Evolutionary conservation across 139 green algal species (phyloP), one percentile per base, ranked within the genome.

Genomic region (Mesotaenium endlicherianum): DNA sequence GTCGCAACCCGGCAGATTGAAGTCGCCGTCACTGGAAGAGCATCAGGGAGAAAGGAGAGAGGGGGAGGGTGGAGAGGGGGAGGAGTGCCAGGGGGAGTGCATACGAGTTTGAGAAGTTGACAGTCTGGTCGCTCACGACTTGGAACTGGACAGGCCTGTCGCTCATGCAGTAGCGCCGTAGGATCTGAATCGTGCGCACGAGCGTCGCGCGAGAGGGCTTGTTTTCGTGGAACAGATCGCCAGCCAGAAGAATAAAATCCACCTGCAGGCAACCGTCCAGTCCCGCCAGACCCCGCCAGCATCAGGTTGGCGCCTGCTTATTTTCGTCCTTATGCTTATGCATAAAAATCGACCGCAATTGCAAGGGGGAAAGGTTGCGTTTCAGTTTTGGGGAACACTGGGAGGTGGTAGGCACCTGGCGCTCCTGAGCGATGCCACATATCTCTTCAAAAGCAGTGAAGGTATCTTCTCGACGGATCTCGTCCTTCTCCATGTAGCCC

Each of bases 211-310:
- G 87, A 1, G 88, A 93, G 30, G 95, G 95, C 88, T 97, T 97
- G 91, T 98, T 98, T 75, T 98, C 95, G 83, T 99, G 95, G 87
- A 99, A 99, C 1, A 99, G 89, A 88, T 99, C 96, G 0, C 96
- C 96, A 16, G 93, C 96, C 55, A 99, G 93, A 68, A 99, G 90
- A 71, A 99, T 90, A 34, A 94, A 71, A 90, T 99, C 96, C 14
- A 92, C 96, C 31, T 90, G 75, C 78, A 89, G 43, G 43, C 36
- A 14, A 64, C 26, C 50, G 50, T 34, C 50, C 20, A 64, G 20
- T 34, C 26, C 26, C 20, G 50, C 50, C n/a, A n/a, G n/a, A n/a
- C n/a, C n/a, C n/a, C n/a, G n/a, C n/a, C n/a, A n/a, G n/a, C n/a
- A n/a, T n/a, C n/a, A n/a, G n/a, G n/a, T n/a, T n/a, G n/a, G n/a